Conservation (phyloP, 192 early-diverging fungal genomes). For the Obelidium mucronatum region DNA sequence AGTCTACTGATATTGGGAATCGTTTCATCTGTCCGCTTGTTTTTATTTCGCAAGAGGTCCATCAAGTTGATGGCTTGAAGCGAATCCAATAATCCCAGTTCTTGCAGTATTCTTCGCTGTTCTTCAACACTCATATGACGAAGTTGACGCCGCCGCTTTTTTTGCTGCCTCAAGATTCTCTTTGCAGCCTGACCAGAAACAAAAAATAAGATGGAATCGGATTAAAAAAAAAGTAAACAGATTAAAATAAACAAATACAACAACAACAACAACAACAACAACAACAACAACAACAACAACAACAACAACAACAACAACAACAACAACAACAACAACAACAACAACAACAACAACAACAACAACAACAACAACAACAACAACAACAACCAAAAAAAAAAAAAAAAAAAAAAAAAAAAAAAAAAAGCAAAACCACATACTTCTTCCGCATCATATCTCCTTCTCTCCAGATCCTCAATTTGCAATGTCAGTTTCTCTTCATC, state of each 20-base stretch:
- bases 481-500: slow-evolving; percentile 16
- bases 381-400: too few relatives aligned
- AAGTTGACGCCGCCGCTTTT: slow-evolving; percentile 10
- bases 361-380: too few relatives aligned
- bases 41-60: slow-evolving; percentile 2
- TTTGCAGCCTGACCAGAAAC: neutral
- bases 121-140: slow-evolving; percentile 22
- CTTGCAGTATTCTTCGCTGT: neutral
- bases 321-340: too few relatives aligned
- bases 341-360: too few relatives aligned
- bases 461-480: slow-evolving; percentile 28
- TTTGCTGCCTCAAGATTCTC: slow-evolving; percentile 2
- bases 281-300: too few relatives aligned
- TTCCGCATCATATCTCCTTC: slow-evolving; percentile 20
- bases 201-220: neutral
- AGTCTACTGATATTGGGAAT: neutral
- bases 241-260: too few relatives aligned
- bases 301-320: too few relatives aligned
- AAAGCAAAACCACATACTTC: too few relatives aligned
- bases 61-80: slow-evolving; percentile 10
- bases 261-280: too few relatives aligned
- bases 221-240: neutral
- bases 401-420: too few relatives aligned
- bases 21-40: neutral
- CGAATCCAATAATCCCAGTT: neutral